phyloP scores from a whole-genome alignment of 441 rosid species.

The Macaranga tanarius region DNA sequence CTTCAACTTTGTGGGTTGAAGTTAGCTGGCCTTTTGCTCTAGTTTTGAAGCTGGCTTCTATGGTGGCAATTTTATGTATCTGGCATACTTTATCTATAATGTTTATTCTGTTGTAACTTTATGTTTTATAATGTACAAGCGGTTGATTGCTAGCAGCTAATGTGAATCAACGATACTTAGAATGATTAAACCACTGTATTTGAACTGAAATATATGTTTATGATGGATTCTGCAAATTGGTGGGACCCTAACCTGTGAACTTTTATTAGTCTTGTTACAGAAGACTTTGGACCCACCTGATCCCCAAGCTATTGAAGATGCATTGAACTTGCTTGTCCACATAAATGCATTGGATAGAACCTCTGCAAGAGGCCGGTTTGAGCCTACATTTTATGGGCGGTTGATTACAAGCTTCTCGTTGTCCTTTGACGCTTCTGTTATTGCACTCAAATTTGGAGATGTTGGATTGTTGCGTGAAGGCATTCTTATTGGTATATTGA shows the following conservation, averaged over 20 bases:
- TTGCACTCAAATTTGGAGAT: slow-evolving; percentile 79
- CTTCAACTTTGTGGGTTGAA: background rate
- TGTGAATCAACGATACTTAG: background rate
- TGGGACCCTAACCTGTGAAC: slow-evolving; percentile 29
- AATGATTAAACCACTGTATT: slow-evolving; percentile 6
- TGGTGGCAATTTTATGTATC: background rate
- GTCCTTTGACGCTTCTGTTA: slow-evolving; percentile 80
- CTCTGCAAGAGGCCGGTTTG: slow-evolving; percentile 66
- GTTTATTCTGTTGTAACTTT: background rate
- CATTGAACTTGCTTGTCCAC: slow-evolving; percentile 62
- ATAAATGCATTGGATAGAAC: slow-evolving; percentile 55
- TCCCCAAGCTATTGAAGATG: slow-evolving; percentile 69
- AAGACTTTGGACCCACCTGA: slow-evolving; percentile 88
- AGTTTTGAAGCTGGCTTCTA: background rate
- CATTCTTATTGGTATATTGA: slow-evolving; percentile 76
- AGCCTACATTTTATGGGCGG: slow-evolving; percentile 88
- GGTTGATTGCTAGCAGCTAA: background rate
- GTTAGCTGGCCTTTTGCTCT: background rate
- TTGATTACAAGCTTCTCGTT: slow-evolving; percentile 82
- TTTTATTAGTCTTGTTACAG: slow-evolving; percentile 65
- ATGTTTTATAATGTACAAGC: background rate
- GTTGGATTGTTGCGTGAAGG: slow-evolving; percentile 85
- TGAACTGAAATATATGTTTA: slow-evolving; percentile 2
- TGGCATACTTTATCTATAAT: background rate
- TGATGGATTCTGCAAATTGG: slow-evolving; percentile 3